Percentiles rank a stretch among this genome's conserved stretches.
Evolutionary conservation across 257 asterid species (phyloP).

Genomic region (Lycium barbarum): DNA sequence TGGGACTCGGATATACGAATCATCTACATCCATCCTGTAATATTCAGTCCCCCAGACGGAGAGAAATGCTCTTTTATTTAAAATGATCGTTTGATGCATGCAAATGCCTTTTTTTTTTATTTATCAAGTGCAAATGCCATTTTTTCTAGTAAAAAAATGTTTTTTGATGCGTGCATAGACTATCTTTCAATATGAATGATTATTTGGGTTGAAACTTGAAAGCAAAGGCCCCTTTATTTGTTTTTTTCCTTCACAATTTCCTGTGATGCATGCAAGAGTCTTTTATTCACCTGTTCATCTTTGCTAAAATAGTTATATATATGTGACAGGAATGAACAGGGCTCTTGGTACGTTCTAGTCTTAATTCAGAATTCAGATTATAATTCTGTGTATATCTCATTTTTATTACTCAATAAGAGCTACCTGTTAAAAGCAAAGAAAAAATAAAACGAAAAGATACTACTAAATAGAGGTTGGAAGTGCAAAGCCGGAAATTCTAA

Average conservation of each 20-base stretch:
- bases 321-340: not conserved
- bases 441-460: not conserved
- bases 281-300: constrained; percentile 12
- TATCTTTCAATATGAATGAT: not conserved
- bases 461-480: constrained; percentile 19
- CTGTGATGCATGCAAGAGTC: not conserved
- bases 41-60: not conserved
- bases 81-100: not conserved
- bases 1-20: not conserved
- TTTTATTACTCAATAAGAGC: not conserved
- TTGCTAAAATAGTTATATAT: not conserved
- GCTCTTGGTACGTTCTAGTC: not conserved
- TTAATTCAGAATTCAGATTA: constrained; percentile 3
- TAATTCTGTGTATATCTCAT: not conserved
- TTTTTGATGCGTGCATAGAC: not conserved
- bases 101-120: not conserved
- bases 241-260: not conserved
- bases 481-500: not conserved
- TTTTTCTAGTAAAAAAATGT: not conserved
- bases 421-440: not conserved
- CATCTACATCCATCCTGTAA: not conserved
- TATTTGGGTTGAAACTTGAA: not conserved
- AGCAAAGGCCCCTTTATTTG: not conserved
- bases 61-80: not conserved
- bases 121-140: not conserved